Evolutionary conservation across 768 basidiomycete species (phyloP).

Genomic region (Collybia sordida): DNA sequence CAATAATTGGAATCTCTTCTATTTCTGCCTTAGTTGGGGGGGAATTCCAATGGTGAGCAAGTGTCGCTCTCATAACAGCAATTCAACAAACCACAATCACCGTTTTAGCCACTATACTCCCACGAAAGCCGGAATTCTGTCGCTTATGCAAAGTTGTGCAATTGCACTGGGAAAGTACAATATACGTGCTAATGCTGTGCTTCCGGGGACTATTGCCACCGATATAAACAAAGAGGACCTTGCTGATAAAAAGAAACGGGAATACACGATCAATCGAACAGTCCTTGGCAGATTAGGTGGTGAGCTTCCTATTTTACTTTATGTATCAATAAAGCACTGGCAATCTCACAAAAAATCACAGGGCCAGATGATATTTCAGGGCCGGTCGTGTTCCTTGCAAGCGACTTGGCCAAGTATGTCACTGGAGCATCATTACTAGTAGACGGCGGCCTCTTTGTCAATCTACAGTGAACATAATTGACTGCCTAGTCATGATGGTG

Average conservation of each 20-base stretch:
- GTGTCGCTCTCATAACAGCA: neutral
- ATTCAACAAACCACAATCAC: neutral
- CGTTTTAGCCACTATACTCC: slow-evolving; percentile 66
- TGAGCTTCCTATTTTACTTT: slow-evolving; percentile 20
- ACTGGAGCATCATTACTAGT: slow-evolving; percentile 66
- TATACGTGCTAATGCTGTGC: slow-evolving; percentile 68
- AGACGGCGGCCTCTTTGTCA: slow-evolving; percentile 75
- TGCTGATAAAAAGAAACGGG: slow-evolving; percentile 53
- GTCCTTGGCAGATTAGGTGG: slow-evolving; percentile 66
- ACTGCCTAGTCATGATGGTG: slow-evolving; percentile 3
- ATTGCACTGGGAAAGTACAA: slow-evolving; percentile 75
- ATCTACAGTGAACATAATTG: slow-evolving; percentile 50
- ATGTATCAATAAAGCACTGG: neutral
- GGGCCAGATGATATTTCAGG: slow-evolving; percentile 73
- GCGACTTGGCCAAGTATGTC: slow-evolving; percentile 71
- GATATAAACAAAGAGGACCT: slow-evolving; percentile 80
- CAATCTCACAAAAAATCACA: slow-evolving; percentile 14
- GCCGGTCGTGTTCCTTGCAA: slow-evolving; percentile 72
- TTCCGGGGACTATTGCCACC: slow-evolving; percentile 79
- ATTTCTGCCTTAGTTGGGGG: slow-evolving; percentile 81
- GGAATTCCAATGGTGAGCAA: slow-evolving; percentile 57
- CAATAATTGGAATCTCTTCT: slow-evolving; percentile 75
- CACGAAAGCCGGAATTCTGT: slow-evolving; percentile 77
- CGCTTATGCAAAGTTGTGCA: slow-evolving; percentile 78
- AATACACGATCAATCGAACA: slow-evolving; percentile 64